Conservation (phyloP, 1,284 basidiomycete species). For the Moniliophthora roreri region DNA sequence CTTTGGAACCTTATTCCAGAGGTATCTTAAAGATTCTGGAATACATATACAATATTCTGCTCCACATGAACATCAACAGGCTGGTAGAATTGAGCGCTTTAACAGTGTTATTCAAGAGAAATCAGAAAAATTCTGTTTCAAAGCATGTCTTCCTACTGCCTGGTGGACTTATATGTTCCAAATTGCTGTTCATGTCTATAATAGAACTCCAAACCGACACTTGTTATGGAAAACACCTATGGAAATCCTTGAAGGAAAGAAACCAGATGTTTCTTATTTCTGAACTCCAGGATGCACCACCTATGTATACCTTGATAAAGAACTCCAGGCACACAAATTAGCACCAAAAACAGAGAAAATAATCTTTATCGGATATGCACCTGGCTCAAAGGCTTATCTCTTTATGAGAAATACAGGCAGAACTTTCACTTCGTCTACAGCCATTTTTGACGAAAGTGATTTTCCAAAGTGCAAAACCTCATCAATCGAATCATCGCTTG, state of each 20-base stretch:
- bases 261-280: neutral
- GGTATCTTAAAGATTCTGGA: conserved; percentile 1
- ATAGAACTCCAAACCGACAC: conserved; percentile 15
- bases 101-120: conserved; percentile 12
- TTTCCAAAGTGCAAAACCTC: too few relatives aligned
- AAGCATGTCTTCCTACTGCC: conserved; percentile 21
- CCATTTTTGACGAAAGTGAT: too few relatives aligned
- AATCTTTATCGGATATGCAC: neutral
- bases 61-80: conserved; percentile 13
- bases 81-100: conserved; percentile 13
- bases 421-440: neutral
- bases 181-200: conserved; percentile 24
- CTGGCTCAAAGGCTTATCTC: neutral
- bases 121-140: conserved; percentile 19
- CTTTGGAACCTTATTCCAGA: neutral
- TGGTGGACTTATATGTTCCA: conserved; percentile 26
- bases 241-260: neutral
- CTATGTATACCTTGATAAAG: neutral
- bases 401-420: neutral
- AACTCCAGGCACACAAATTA: neutral
- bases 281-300: neutral
- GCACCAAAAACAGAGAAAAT: neutral
- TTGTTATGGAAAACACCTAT: neutral
- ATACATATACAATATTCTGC: conserved; percentile 4
- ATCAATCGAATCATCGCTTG: too few relatives aligned